Evolutionary conservation across 2,329 filamentous ascomycete genomes (phyloP).

Genomic region (Pseudocercospora musae): DNA sequence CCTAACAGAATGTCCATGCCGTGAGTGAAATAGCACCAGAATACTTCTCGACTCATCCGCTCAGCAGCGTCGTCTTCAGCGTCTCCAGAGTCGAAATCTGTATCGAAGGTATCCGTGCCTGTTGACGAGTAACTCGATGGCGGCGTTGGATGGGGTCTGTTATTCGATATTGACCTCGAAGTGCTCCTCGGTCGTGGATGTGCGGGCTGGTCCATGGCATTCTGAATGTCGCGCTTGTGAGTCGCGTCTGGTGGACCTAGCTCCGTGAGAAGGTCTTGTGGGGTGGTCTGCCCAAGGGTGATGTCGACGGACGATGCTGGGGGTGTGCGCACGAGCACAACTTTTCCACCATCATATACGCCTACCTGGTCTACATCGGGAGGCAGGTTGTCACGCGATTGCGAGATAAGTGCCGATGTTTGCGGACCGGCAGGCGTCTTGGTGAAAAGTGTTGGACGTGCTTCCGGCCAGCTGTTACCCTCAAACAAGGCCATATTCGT

Average conservation of each 20-base stretch:
- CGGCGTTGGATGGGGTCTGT: slow-evolving; percentile 27
- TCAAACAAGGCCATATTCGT: slow-evolving; percentile 87
- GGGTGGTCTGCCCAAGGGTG: slow-evolving; percentile 77
- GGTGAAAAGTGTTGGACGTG: slow-evolving; percentile 72
- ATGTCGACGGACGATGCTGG: slow-evolving; percentile 67
- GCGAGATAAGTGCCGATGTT: slow-evolving; percentile 63
- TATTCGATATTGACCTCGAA: slow-evolving; percentile 27
- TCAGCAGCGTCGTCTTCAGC: slow-evolving; percentile 62
- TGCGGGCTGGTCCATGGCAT: slow-evolving; percentile 16
- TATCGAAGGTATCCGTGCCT: slow-evolving; percentile 44
- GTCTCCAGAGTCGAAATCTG: slow-evolving; percentile 47
- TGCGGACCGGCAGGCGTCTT: slow-evolving; percentile 71
- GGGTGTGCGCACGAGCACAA: slow-evolving; percentile 74
- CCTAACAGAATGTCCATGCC: slow-evolving; percentile 95
- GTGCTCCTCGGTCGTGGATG: slow-evolving; percentile 26
- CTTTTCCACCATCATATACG: slow-evolving; percentile 71
- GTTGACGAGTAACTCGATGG: slow-evolving; percentile 40
- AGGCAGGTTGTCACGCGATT: slow-evolving; percentile 74
- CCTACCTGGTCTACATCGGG: slow-evolving; percentile 82
- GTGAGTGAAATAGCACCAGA: slow-evolving; percentile 96
- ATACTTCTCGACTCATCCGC: slow-evolving; percentile 56
- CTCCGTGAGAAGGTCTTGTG: slow-evolving; percentile 86
- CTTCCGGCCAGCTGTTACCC: slow-evolving; percentile 86
- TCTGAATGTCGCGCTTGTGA: slow-evolving; percentile 50
- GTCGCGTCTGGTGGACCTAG: slow-evolving; percentile 91